Base-by-base conservation (phyloP, 2,329 filamentous ascomycete species). In the Aureobasidium subglaciale region DNA sequence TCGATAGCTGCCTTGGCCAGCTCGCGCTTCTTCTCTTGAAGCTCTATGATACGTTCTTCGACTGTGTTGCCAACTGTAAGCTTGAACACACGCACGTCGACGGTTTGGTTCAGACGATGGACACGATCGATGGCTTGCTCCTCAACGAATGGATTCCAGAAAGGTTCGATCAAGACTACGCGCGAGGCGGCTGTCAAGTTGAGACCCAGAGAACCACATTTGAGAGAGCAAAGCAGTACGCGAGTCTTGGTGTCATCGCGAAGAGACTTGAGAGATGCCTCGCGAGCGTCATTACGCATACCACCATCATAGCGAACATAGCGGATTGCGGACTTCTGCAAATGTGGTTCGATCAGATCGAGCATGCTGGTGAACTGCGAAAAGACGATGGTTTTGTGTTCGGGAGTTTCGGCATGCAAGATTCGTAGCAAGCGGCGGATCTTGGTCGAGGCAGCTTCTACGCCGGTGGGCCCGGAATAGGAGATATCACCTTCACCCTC, bases 341-440 rank as follows among this genome's bases (percentile, higher is more conserved):
- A 78, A 71, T 97, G 96, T 2, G 93, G 93, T 68, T 97, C 90
- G 60, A 99, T 85, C 25, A 97, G 84, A 73, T 97, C 88, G 42
- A 99, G 83, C 93, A 99, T 99, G 0, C 90, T 93, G 0, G 93
- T 99, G 73, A 99, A 99, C 65, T 97, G 90, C 1, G 90, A 96
- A 73, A 99, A 99, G 60, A 99, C 90, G 65, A 99, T 99, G 67
- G 96, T 95, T 68, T 99, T 99, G 78, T 96, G 89, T 58, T 90
- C 78, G 1, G 79, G 75, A 0, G 85, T 84, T 70, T 99, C 93
- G 41, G 82, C 82, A 60, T 84, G 81, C 8, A 99, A 81, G 50
- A 99, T 88, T 59, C 83, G 78, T 65, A 95, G 81, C 18, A 97
- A 79, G 63, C 93, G 85, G 41, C 87, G 85, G 65, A 99, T 95